Base-by-base conservation (phyloP, 306 rosid species). In the Glycine latifolia region DNA sequence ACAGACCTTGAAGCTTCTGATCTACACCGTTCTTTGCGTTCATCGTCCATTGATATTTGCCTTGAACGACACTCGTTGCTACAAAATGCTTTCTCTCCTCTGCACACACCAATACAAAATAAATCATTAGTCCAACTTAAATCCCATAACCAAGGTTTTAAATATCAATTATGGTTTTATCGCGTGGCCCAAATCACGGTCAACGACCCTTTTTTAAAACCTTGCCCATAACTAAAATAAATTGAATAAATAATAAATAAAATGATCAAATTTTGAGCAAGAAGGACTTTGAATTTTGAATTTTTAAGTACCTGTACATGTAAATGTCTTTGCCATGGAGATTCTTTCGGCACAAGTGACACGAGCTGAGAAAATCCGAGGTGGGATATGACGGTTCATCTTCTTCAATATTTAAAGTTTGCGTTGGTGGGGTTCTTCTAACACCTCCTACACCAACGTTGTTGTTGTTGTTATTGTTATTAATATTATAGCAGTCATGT, bases 71-170 rank as follows among this genome's bases (percentile, higher is more conserved):
- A 95, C 87, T 95, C 99, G 0, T 79, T 55, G 82, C 99, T 93
- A 81, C 99, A 95, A 79, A 95, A 95, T 5, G 77, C 97, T 10
- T 83, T 86, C 62, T 95, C 99, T 41, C 98, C 98, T 88, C 99
- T 95, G 87, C 5, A 62, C 20, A 55, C 46, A 26, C 10, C 31
- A 37, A 65, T 33, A 26, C n/a, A 8, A 67, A 59, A 50, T 3
- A 0, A 26, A 16, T 16, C 26, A 43, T 56, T 0, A 79, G 70
- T 75, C 4, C 31, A 26, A 26, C 31, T 26, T 26, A 26, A 26
- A 26, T 26, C 31, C 31, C 31, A 26, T 26, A 26, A 26, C 31
- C 31, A 26, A 26, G 31, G 31, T 26, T 26, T 26, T 26, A 26
- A 26, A 26, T 26, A 26, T 26, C 31, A 26, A 26, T 26, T 26